phyloP scores from a whole-genome alignment of 1,284 basidiomycete species.

The Moniliella sp. region DNA sequence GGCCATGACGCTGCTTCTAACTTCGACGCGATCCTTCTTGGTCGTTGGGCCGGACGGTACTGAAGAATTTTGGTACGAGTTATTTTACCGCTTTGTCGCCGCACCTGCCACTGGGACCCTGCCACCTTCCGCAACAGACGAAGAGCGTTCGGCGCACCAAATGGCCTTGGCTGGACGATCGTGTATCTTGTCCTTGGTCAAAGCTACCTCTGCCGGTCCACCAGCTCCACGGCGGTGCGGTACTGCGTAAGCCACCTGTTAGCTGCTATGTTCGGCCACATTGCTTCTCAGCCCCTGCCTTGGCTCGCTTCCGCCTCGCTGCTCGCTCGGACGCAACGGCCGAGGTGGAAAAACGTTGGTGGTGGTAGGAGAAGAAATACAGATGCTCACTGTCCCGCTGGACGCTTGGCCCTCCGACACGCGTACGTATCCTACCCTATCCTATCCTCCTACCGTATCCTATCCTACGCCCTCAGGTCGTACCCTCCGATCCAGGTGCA shows the following conservation, averaged over 20 bases:
- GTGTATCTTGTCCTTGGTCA: too few relatives aligned
- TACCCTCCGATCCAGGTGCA: not conserved
- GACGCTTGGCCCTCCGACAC: too few relatives aligned
- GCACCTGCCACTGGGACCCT: too few relatives aligned
- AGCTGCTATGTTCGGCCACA: not conserved
- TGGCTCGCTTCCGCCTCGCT: not conserved
- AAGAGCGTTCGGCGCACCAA: not conserved
- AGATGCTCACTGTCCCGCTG: not conserved
- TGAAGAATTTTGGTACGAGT: too few relatives aligned
- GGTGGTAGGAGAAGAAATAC: not conserved
- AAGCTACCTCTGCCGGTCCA: constrained; percentile 1
- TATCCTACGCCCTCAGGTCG: too few relatives aligned
- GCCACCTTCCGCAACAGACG: not conserved
- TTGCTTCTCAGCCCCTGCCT: not conserved
- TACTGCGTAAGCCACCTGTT: not conserved
- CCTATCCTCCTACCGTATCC: too few relatives aligned
- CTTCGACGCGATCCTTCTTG: not conserved
- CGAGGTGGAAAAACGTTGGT: not conserved
- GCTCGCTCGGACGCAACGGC: not conserved
- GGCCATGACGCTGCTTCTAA: not conserved
- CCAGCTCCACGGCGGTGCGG: not conserved
- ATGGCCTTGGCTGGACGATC: too few relatives aligned
- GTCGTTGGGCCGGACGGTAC: not conserved
- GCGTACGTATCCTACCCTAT: too few relatives aligned
- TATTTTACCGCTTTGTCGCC: too few relatives aligned